phyloP scores from a whole-genome alignment of 176 grass and related monocot species.

The Olyra latifolia region DNA sequence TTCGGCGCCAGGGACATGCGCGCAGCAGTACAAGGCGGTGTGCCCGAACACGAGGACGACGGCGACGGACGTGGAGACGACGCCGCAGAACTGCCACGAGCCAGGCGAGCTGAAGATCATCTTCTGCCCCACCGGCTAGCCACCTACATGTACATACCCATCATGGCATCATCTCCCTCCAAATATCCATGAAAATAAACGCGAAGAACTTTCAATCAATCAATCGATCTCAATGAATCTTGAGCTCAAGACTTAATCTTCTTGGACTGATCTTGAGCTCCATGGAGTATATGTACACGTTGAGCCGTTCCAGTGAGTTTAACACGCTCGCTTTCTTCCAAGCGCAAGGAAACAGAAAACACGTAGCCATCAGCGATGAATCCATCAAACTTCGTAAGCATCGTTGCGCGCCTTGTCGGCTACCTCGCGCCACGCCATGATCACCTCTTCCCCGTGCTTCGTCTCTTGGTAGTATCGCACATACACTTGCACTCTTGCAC shows the following conservation, averaged over 20 bases:
- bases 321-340: neutral
- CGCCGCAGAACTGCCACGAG: constrained; percentile 35
- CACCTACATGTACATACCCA: too few relatives aligned
- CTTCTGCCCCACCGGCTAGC: constrained; percentile 31
- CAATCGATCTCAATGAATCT: too few relatives aligned
- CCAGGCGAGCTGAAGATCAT: constrained; percentile 48
- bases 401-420: constrained; percentile 25
- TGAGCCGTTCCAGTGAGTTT: neutral
- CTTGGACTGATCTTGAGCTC: neutral
- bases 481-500: too few relatives aligned
- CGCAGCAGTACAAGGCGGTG: constrained; percentile 19
- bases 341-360: neutral
- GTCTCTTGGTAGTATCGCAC: too few relatives aligned
- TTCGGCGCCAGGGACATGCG: neutral
- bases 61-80: constrained; percentile 36
- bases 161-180: too few relatives aligned
- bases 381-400: constrained; percentile 33
- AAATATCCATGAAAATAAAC: too few relatives aligned
- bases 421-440: too few relatives aligned
- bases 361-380: constrained; percentile 6
- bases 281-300: neutral
- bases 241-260: neutral
- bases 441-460: too few relatives aligned
- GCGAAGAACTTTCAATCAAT: too few relatives aligned
- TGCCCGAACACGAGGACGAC: constrained; percentile 47